Percentiles rank a stretch among this genome's conserved stretches.
These are phyloP conservation scores for Fonsecaea monophora DNA, from an alignment of 2,329 filamentous ascomycete species.

Conservation along the genomic window DNA sequence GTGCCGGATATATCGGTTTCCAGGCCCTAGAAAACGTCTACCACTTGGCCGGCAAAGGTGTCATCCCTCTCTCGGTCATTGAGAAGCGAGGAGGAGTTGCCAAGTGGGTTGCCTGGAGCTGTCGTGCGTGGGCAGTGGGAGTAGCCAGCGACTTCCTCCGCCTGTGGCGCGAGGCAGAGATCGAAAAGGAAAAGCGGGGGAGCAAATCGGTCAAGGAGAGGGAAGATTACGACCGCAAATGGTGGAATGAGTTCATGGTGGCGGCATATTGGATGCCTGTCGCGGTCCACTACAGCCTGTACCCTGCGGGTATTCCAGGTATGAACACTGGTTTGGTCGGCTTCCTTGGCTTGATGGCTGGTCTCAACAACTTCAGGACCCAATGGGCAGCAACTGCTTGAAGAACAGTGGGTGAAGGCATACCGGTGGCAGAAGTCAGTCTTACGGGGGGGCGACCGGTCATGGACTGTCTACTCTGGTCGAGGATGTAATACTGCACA, in stretches of 20 bases:
- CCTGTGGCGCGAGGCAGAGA: slow-evolving; percentile 57
- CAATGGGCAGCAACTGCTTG: slow-evolving; percentile 52
- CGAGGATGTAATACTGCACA: slow-evolving; percentile 4
- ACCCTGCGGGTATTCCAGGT: slow-evolving; percentile 65
- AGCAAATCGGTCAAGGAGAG: slow-evolving; percentile 29
- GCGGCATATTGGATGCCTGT: slow-evolving; percentile 71
- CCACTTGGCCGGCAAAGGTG: slow-evolving; percentile 75
- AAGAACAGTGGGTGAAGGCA: neutral
- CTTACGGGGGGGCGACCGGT: neutral
- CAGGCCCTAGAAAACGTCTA: slow-evolving; percentile 84
- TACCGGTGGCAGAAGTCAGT: neutral
- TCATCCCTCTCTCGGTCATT: slow-evolving; percentile 60
- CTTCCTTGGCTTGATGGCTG: slow-evolving; percentile 62
- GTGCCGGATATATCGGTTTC: slow-evolving; percentile 71
- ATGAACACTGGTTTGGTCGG: slow-evolving; percentile 63
- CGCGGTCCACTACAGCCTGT: slow-evolving; percentile 80
- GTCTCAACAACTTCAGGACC: slow-evolving; percentile 53
- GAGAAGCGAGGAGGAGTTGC: slow-evolving; percentile 56
- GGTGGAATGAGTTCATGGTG: slow-evolving; percentile 42
- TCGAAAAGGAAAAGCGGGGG: slow-evolving; percentile 36
- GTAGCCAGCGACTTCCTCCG: slow-evolving; percentile 76
- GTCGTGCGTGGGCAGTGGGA: slow-evolving; percentile 79
- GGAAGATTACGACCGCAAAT: slow-evolving; percentile 41
- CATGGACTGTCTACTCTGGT: neutral
- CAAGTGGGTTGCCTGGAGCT: slow-evolving; percentile 73